These are phyloP conservation scores for Starmerella asiatica DNA, from an alignment of 805 yeast species.

Conservation along the genomic window DNA sequence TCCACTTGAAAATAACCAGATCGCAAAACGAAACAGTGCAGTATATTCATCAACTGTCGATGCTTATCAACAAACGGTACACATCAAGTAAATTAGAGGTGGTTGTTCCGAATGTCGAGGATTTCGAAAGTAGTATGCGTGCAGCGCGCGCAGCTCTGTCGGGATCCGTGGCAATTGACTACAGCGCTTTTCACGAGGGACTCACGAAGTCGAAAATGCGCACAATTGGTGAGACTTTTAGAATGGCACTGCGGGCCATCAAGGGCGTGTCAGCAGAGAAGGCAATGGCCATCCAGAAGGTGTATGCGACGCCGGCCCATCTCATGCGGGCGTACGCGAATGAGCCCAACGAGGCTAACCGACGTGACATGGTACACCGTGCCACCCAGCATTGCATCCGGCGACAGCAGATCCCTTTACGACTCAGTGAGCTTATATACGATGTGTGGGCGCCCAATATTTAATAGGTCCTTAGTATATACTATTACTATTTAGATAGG, in stretches of 20 bases:
- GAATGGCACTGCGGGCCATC: slow-evolving; percentile 63
- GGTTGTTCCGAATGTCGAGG: slow-evolving; percentile 41
- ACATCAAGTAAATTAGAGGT: slow-evolving; percentile 25
- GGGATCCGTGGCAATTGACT: slow-evolving; percentile 28
- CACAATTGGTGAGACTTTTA: slow-evolving; percentile 63
- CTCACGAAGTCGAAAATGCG: slow-evolving; percentile 56
- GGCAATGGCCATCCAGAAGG: slow-evolving; percentile 61
- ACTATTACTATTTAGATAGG: too few species aligned
- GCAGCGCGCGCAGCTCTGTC: slow-evolving; percentile 11
- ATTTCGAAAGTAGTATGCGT: slow-evolving; percentile 34
- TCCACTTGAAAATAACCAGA: slow-evolving; percentile 53
- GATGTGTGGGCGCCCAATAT: slow-evolving; percentile 41
- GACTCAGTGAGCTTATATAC: slow-evolving; percentile 28
- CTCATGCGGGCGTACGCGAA: slow-evolving; percentile 38
- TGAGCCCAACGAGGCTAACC: slow-evolving; percentile 24
- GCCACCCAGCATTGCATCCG: slow-evolving; percentile 35
- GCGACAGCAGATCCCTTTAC: slow-evolving; percentile 28
- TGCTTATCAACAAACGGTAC: slow-evolving; percentile 33
- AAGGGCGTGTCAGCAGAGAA: slow-evolving; percentile 75
- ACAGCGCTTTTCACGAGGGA: slow-evolving; percentile 47
- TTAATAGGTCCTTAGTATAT: too few species aligned
- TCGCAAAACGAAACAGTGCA: slow-evolving; percentile 62
- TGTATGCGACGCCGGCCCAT: slow-evolving; percentile 54
- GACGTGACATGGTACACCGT: slow-evolving; percentile 25
- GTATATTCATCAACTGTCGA: slow-evolving; percentile 41